Conservation (phyloP, 177 flowering plant species). For the Vitis hybrid region DNA sequence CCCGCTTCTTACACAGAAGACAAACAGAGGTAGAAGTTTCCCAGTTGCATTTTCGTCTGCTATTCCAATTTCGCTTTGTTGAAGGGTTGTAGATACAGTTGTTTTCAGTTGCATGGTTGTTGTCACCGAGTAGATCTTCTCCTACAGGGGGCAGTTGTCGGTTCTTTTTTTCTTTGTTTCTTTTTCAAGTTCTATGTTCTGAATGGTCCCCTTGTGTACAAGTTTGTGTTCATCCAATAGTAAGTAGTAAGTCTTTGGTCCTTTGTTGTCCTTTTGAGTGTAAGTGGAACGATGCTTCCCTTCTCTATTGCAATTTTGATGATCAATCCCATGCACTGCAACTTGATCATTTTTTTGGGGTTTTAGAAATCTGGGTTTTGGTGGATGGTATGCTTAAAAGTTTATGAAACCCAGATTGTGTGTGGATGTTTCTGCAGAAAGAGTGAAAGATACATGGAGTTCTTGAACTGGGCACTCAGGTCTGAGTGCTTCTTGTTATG, state of each 20-base stretch:
- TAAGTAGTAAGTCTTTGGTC: too few relatives aligned
- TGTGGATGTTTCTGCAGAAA: background rate
- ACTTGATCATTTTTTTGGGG: too few relatives aligned
- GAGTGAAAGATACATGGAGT: too few relatives aligned
- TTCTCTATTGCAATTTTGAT: slow-evolving; percentile 11
- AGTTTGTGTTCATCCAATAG: background rate
- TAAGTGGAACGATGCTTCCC: background rate
- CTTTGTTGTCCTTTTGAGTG: background rate
- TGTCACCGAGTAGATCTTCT: background rate
- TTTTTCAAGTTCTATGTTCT: background rate
- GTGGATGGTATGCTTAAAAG: background rate
- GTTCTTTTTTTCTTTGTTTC: slow-evolving; percentile 7
- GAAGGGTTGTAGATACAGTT: slow-evolving; percentile 16
- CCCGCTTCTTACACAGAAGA: too few relatives aligned
- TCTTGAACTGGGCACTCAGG: too few relatives aligned
- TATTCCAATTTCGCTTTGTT: too few relatives aligned
- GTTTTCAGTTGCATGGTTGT: slow-evolving; percentile 6
- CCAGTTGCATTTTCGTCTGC: too few relatives aligned
- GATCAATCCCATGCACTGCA: background rate
- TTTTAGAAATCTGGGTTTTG: background rate
- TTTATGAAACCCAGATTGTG: background rate
- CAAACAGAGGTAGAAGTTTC: too few relatives aligned
- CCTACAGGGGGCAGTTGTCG: slow-evolving; percentile 13
- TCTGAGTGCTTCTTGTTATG: too few relatives aligned
- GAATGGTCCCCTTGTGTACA: background rate